Percentiles rank a stretch among this genome's conserved stretches.
These are phyloP conservation scores for Ambispora gerdemannii DNA, from an alignment of 192 early-diverging fungal species.

Conservation along the genomic window DNA sequence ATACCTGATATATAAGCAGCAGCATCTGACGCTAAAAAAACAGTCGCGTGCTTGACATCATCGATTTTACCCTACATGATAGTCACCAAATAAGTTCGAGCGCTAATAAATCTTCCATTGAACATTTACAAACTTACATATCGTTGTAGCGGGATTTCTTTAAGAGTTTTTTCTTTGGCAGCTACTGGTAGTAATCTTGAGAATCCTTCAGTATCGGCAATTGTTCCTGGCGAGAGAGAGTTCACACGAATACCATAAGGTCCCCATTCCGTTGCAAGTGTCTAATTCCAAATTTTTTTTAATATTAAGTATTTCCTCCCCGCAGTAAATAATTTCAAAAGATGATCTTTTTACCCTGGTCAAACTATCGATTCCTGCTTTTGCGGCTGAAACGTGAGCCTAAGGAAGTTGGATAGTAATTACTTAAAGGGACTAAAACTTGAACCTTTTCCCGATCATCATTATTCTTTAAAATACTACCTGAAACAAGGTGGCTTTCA, in stretches of 20 bases:
- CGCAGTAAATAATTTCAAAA: too few species aligned
- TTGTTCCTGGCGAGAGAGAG: constrained; percentile 63
- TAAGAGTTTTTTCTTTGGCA: constrained; percentile 6
- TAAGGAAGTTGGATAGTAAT: too few species aligned
- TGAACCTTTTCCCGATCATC: too few species aligned
- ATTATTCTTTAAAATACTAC: constrained; percentile 11
- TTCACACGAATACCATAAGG: constrained; percentile 68
- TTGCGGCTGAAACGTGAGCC: constrained; percentile 56
- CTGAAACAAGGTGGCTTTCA: constrained; percentile 34
- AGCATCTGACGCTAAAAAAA: constrained; percentile 65
- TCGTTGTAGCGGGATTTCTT: constrained; percentile 13
- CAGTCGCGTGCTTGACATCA: constrained; percentile 70
- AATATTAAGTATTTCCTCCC: too few species aligned
- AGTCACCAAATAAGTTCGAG: constrained; percentile 12
- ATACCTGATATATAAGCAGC: constrained; percentile 60
- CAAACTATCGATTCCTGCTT: constrained; percentile 63
- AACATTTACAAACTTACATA: background rate
- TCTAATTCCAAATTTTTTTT: too few species aligned
- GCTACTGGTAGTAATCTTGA: constrained; percentile 36
- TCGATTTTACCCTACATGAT: constrained; percentile 46
- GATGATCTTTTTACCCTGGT: background rate
- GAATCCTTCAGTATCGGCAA: constrained; percentile 45
- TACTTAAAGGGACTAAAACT: too few species aligned
- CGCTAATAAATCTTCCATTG: background rate
- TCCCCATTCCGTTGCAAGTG: constrained; percentile 66